Percentiles rank a stretch among this genome's conserved stretches.
phyloP scores from a whole-genome alignment of 2,329 filamentous ascomycete species.

The Exophiala sp. region DNA sequence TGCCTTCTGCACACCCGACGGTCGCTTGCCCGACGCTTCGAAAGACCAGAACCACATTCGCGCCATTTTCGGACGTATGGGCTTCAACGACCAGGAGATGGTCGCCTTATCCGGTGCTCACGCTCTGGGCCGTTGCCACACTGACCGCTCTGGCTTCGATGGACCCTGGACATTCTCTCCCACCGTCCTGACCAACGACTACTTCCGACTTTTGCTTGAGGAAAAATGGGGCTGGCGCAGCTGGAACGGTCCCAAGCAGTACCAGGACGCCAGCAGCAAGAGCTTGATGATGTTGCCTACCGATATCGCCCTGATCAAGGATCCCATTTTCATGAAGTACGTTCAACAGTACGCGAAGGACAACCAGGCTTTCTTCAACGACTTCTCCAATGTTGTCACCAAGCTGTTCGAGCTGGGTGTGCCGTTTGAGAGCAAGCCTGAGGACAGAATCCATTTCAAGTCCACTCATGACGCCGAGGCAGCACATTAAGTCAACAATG shows the following conservation, averaged over 20 bases:
- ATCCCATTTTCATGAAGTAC: slow-evolving; percentile 77
- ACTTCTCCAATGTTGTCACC: slow-evolving; percentile 74
- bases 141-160: slow-evolving; percentile 79
- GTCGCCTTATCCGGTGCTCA: slow-evolving; percentile 84
- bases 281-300: slow-evolving; percentile 95
- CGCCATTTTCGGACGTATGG: slow-evolving; percentile 93
- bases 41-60: slow-evolving; percentile 80
- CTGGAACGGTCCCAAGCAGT: slow-evolving; percentile 90
- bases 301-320: slow-evolving; percentile 81
- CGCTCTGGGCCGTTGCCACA: slow-evolving; percentile 80
- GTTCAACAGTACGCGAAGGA: slow-evolving; percentile 90
- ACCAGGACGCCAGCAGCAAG: slow-evolving; percentile 83
- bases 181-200: slow-evolving; percentile 91
- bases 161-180: slow-evolving; percentile 93
- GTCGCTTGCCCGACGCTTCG: slow-evolving; percentile 77
- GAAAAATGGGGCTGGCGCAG: slow-evolving; percentile 92
- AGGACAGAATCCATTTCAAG: slow-evolving; percentile 64
- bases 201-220: slow-evolving; percentile 78
- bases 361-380: slow-evolving; percentile 86
- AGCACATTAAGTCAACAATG: neutral
- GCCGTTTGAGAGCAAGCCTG: slow-evolving; percentile 69
- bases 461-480: slow-evolving; percentile 33
- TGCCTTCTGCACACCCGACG: slow-evolving; percentile 85
- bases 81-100: slow-evolving; percentile 95
- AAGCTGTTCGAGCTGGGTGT: slow-evolving; percentile 94